Base-by-base conservation (phyloP, 192 early-diverging fungal genomes). In the Entophlyctis luteolus region DNA sequence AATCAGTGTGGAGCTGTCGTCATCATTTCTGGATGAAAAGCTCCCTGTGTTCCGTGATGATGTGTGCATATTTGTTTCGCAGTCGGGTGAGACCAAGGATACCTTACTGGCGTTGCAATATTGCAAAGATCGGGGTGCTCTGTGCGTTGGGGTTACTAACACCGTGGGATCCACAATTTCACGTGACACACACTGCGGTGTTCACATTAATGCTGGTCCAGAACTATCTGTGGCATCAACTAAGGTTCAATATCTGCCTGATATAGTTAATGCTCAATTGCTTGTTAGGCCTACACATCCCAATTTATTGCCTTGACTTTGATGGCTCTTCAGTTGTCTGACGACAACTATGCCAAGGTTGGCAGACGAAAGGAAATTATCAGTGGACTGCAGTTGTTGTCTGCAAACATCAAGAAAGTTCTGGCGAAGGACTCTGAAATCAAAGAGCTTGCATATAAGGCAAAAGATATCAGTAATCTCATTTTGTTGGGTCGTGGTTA, bases 141-240 rank as follows among this genome's bases (percentile, higher is more conserved):
- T 86, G 22, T 86, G 85, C 70, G 50, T 86, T 32, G 85, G 85
- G 54, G 78, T 86, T 16, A 85, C 83, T 54, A 86, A 86, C 79
- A 86, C 83, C 35, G 85, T 86, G 35, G 85, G 85, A 4, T 75
- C 72, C 28, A 81, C 83, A 20, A 86, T 86, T 56, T 83, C 81
- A 1, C 70, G 85, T 37, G 85, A 86, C 52, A 86, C 85, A 34
- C 83, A 85, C 68, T 86, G 85, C 48, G 85, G 85, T 57, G 85
- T 86, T 10, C 85, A 86, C 73, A 83, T 86, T 69, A 86, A 86
- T 50, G 85, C 85, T 54, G 85, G 85, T 47, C 83, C 81, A 37
- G 84, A 86, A 65, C 76, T 85, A 48, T 72, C 78, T 65, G 84
- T 86, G 22, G 84, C 84, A 35, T 76, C 72, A 54, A 86, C 84